Percentiles rank a stretch among this genome's conserved stretches.
phyloP scores from a whole-genome alignment of 169 alveolate species.

The Theileria sp. region DNA sequence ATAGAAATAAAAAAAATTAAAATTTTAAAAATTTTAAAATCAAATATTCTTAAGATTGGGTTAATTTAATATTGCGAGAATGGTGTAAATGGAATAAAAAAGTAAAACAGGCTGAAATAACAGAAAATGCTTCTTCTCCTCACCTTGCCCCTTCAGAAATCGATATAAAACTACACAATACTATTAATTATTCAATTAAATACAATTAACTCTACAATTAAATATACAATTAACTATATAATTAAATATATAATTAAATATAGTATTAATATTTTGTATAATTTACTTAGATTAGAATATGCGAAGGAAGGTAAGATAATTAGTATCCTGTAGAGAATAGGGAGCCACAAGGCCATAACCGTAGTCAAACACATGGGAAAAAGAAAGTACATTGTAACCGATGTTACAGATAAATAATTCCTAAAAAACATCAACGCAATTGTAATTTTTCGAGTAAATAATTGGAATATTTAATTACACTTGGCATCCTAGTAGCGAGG shows the following conservation, averaged over 20 bases:
- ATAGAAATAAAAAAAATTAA: neutral
- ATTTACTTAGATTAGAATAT: slow-evolving; percentile 31
- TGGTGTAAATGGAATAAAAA: slow-evolving; percentile 17
- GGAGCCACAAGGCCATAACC: neutral
- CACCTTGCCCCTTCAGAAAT: slow-evolving; percentile 29
- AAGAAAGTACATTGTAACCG: slow-evolving; percentile 28
- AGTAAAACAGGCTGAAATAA: slow-evolving; percentile 40
- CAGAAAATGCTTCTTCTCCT: slow-evolving; percentile 25
- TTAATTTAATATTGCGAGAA: slow-evolving; percentile 4
- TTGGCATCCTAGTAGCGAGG: slow-evolving; percentile 27
- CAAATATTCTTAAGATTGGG: no score
- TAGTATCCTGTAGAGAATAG: slow-evolving; percentile 22
- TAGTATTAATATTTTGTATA: neutral
- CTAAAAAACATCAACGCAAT: neutral
- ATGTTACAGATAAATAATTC: slow-evolving; percentile 21
- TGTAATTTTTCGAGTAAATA: neutral
- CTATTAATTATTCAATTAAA: no score
- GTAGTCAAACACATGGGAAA: slow-evolving; percentile 49
- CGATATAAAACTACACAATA: slow-evolving; percentile 23
- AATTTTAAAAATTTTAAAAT: no score
- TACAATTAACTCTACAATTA: no score
- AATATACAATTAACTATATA: no score
- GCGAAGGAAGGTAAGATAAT: slow-evolving; percentile 18
- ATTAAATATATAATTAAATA: no score
- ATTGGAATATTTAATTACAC: slow-evolving; percentile 11